Conservation (phyloP, 495 filamentous ascomycete genomes). For the Aspergillus heteromorphus region DNA sequence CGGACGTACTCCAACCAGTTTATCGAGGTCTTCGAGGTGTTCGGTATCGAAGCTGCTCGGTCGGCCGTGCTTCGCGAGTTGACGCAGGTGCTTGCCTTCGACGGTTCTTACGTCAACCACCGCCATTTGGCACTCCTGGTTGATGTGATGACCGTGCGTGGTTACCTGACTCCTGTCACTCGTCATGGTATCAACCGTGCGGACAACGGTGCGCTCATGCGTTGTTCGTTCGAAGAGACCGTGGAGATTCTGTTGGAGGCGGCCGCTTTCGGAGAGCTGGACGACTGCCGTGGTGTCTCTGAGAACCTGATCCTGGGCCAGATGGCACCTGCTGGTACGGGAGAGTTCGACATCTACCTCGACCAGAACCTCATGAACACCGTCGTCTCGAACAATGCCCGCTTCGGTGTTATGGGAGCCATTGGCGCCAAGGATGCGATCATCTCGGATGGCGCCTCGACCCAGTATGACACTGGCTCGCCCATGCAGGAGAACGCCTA, state of each 20-base stretch:
- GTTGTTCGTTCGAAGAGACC: conserved; percentile 99
- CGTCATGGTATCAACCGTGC: conserved; percentile 98
- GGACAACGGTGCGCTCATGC: conserved; percentile 97
- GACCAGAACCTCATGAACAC: conserved; percentile 95
- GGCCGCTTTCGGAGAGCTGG: conserved; percentile 86
- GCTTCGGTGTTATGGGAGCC: conserved; percentile 70
- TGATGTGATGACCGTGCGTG: conserved; percentile 96
- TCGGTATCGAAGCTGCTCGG: conserved; percentile 93
- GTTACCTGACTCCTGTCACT: conserved; percentile 89
- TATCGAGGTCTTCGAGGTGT: conserved; percentile 84
- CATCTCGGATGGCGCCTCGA: conserved; percentile 74
- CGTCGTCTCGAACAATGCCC: conserved; percentile 82
- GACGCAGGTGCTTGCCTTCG: conserved; percentile 86
- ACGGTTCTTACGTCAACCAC: conserved; percentile 98
- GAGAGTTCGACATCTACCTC: conserved; percentile 85
- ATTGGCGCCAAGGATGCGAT: conserved; percentile 67
- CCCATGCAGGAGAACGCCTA: conserved; percentile 76
- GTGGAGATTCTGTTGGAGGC: conserved; percentile 97
- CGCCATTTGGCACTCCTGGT: conserved; percentile 94
- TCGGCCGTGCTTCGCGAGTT: conserved; percentile 80
- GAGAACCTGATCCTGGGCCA: conserved; percentile 99
- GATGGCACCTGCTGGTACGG: conserved; percentile 91
- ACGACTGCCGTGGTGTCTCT: conserved; percentile 95
- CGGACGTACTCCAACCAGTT: conserved; percentile 94
- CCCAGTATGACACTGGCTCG: conserved; percentile 89